Evolutionary conservation across 2,329 filamentous ascomycete genomes (phyloP), one percentile per base, ranked within the genome.

Genomic region (Tolypocladium guangdongense): DNA sequence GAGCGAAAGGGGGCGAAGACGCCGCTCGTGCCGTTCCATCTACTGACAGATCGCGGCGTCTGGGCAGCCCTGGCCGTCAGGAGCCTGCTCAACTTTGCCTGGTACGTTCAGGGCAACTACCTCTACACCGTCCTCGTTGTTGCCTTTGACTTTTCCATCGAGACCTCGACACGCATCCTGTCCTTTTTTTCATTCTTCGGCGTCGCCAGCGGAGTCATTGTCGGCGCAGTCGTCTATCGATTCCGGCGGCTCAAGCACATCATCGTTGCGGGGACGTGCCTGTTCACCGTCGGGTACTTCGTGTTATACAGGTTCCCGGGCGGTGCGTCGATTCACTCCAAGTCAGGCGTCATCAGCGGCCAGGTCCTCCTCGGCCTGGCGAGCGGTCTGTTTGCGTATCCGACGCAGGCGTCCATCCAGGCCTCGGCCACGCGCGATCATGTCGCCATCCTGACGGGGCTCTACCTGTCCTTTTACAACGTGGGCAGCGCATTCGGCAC

Each of bases 11-110:
- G 75, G 36, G 72, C 74, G 1, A 70, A 77, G 6, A 60, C 59
- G 47, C 81, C 81, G 0, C 74, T 84, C 59, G 64, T 83, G 1
- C 81, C 81, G 0, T 82, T 83, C 62, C 64, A 76, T 59, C 70
- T 84, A 0, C 67, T 84, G 24, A 75, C 73, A 55, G 79, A 84
- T 55, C 76, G 82, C n/a, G 76, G 75, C 0, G 78, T 84, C 1
- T 84, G 80, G 80, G 78, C 75, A 2, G 77, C 81, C 0, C 65
- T 84, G 11, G 79, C 77, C 0, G 78, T 85, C 45, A 74, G 72
- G 3, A 66, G 68, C 53, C 61, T 76, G 52, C 68, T 79, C 46
- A 78, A 75, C 61, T 73, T 77, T 54, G 69, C 74, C 3, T 84
- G 78, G 79, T 76, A 74, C 50, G 70, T 80, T 22, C 81, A 84